Base-by-base conservation (phyloP, 345 rosid genomes). In the Tarenaya hassleriana region DNA sequence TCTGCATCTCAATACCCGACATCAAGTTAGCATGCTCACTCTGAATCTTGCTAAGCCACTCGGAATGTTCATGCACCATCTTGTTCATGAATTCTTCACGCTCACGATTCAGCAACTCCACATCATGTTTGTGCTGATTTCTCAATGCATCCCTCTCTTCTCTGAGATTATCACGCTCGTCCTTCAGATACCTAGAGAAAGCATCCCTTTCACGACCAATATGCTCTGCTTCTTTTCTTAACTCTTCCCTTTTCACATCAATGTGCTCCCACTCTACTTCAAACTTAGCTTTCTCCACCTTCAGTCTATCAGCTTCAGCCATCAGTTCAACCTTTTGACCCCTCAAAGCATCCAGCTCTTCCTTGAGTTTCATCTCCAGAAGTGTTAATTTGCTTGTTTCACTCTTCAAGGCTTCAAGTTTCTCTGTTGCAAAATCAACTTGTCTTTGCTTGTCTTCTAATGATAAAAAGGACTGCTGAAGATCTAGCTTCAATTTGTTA, bases 181-280 rank as follows among this genome's bases (percentile, higher is more conserved):
- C 87, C 79, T 79, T 88, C 41, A 94, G 73, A 50, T 78, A 82
- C 78, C 67, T 73, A n/a, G 65, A 67, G 68, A 83, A 71, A 50
- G 79, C 77, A 27, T 68, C 78, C 70, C 83, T 83, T 74, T 88
- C 87, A 39, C 72, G 67, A 65, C 71, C 68, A 41, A 86, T 56
- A 41, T 63, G 65, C 34, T 79, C 82, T 0, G 77, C 81, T 69
- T 85, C 85, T 58, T 69, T 78, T 52, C 45, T 57, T 24, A 94
- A 71, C 61, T 88, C 87, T 65, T 77, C 95, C 66, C 91, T 78
- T 66, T 80, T 88, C 64, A 88, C 97, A 65, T 94, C 95, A 67
- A 94, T 88, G 58, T 77, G 70, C 66, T 94, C 99, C 97, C 97
- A 94, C 69, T 88, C 94, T 33, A 77, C 50, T 75, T 94, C 94